Conservation (phyloP, 2,329 filamentous ascomycete species). For the Microcyclospora tardicrescens region DNA sequence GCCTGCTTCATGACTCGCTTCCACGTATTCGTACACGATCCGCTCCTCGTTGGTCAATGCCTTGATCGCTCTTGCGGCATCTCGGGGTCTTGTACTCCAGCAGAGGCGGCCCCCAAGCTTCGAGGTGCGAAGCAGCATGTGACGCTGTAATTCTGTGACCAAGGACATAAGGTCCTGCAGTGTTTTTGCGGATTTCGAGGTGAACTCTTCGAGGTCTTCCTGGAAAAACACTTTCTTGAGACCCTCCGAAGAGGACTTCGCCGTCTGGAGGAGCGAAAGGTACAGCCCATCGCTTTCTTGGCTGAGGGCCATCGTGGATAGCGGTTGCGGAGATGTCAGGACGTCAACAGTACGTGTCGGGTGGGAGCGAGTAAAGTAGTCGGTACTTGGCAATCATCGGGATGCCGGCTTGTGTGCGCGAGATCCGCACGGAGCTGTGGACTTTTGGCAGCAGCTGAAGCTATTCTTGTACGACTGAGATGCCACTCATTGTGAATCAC, state of each 20-base stretch:
- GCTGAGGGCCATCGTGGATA: slow-evolving; percentile 12
- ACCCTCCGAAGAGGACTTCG: slow-evolving; percentile 15
- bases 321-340: not conserved
- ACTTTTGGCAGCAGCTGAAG: no score
- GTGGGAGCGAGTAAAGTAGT: no score
- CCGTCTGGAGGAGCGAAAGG: slow-evolving; percentile 8
- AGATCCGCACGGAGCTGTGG: no score
- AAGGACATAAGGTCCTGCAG: slow-evolving; percentile 17
- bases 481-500: no score
- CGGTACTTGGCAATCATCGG: no score
- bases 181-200: slow-evolving; percentile 6
- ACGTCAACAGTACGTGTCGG: no score
- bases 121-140: slow-evolving; percentile 21
- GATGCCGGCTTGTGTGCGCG: no score
- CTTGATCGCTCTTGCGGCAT: slow-evolving; percentile 22
- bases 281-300: slow-evolving; percentile 18
- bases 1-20: slow-evolving; percentile 69
- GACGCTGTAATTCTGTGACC: slow-evolving; percentile 19
- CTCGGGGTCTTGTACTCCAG: slow-evolving; percentile 16
- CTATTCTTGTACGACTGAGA: no score
- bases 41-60: slow-evolving; percentile 54
- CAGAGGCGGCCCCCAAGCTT: slow-evolving; percentile 16
- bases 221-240: slow-evolving; percentile 21
- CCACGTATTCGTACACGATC: slow-evolving; percentile 79
- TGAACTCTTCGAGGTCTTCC: slow-evolving; percentile 17